These are phyloP conservation scores for Crithidia fasciculata DNA, from an alignment of 208 protist species.

Conservation along the genomic window DNA sequence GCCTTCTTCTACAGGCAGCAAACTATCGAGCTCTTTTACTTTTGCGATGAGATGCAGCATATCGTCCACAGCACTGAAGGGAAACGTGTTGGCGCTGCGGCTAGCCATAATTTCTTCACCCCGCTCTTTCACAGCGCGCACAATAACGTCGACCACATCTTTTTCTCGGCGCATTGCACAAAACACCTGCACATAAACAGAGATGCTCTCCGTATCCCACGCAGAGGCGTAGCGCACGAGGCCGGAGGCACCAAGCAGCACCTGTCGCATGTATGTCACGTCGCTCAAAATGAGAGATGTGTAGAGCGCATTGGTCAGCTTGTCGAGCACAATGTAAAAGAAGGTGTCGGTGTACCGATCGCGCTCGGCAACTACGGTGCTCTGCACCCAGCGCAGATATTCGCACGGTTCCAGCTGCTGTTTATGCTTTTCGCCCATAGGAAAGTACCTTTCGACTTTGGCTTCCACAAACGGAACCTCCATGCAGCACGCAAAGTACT, in stretches of 20 bases:
- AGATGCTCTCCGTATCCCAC: constrained; percentile 35
- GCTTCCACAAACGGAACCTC: constrained; percentile 41
- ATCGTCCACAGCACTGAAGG: constrained; percentile 21
- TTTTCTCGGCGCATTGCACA: constrained; percentile 31
- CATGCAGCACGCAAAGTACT: constrained; percentile 33
- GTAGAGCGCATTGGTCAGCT: constrained; percentile 33
- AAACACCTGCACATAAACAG: constrained; percentile 25
- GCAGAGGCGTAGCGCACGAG: constrained; percentile 11
- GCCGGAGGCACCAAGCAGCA: constrained; percentile 29
- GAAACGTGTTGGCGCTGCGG: constrained; percentile 11
- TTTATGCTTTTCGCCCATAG: constrained; percentile 20
- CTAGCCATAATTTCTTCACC: constrained; percentile 13
- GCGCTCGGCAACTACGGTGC: constrained; percentile 16
- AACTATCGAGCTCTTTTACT: constrained; percentile 22
- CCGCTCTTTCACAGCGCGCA: constrained; percentile 22
- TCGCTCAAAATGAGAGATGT: constrained; percentile 21
- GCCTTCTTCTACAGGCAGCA: constrained; percentile 24
- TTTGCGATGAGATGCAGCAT: constrained; percentile 34
- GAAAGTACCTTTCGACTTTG: constrained; percentile 24
- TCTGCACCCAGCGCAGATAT: constrained; percentile 38
- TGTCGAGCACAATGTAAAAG: constrained; percentile 36
- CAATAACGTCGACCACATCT: constrained; percentile 31
- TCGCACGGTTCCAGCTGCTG: constrained; percentile 4
- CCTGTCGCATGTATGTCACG: constrained; percentile 12
- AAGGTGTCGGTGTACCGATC: constrained; percentile 24